Base-by-base conservation (phyloP, 345 rosid genomes). In the Clarkia xantiana region DNA sequence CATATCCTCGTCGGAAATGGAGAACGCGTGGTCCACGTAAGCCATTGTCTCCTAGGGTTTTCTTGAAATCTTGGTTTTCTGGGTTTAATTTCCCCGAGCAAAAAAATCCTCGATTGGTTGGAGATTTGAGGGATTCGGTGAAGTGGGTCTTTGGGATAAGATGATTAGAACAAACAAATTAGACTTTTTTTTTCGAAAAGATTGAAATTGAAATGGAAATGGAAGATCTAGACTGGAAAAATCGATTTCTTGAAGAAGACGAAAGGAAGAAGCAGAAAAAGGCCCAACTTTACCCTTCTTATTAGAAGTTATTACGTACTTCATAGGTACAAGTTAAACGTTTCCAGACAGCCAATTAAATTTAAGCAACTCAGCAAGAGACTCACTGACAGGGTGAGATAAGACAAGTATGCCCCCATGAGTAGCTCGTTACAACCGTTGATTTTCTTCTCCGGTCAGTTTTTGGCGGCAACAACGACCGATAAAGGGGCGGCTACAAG, bases 11-110 rank as follows among this genome's bases (percentile, higher is more conserved):
- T 90, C 94, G 7, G 96, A 65, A 45, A 90, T 86, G 45, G 97
- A 90, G 76, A 90, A 90, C n/a, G 95, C 95, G 48, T 86, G 96
- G 58, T 90, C 97, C 11, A 86, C 96, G 70, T 90, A 90, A 54
- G 97, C 95, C 97, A 90, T 89, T 48, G 36, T n/a, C 40, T 43
- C 2, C 9, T 12, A 5, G 7, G 22, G 51, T 10, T 46, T 42
- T 55, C 45, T 2, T n/a, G 4, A 20, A 40, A 15, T 25, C 25
- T n/a, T n/a, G n/a, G 17, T 2, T 5, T 6, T 42, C 23, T 42
- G n/a, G 6, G 22, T 5, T 29, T 29, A 29, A 7, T 29, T 22
- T 41, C 13, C 9, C 25, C 11, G 6, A 17, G 18, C 9, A 34
- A 16, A 36, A 40, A 11, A 23, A 22, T 11, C 12, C 18, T 17